phyloP scores from a whole-genome alignment of 306 rosid genomes.

The Rosa lucieae region DNA sequence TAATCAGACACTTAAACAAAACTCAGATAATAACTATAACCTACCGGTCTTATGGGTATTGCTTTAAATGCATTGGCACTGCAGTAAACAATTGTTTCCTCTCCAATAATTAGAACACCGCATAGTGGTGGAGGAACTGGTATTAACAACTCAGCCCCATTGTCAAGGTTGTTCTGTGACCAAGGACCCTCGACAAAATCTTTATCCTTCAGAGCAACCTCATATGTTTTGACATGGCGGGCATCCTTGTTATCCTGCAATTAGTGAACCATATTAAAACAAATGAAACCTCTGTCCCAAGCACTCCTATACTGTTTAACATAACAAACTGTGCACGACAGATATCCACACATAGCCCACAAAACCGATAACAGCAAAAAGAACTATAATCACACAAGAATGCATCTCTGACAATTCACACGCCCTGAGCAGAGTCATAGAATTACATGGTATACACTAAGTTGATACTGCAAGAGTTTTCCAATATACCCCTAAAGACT shows the following conservation, averaged over 20 bases:
- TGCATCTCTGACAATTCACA: background rate
- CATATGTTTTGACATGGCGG: slow-evolving; percentile 96
- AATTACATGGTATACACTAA: background rate
- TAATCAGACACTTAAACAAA: background rate
- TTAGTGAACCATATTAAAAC: slow-evolving; percentile 15
- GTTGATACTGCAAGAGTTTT: background rate
- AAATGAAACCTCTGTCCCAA: slow-evolving; percentile 5
- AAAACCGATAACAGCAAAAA: background rate
- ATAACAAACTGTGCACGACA: background rate
- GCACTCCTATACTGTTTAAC: background rate
- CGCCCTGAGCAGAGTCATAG: background rate
- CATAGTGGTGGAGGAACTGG: slow-evolving; percentile 98
- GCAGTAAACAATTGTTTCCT: slow-evolving; percentile 96
- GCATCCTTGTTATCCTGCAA: slow-evolving; percentile 97
- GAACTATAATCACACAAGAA: background rate
- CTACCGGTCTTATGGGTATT: slow-evolving; percentile 86
- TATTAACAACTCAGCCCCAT: slow-evolving; percentile 90
- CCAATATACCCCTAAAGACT: background rate
- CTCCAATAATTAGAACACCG: slow-evolving; percentile 95
- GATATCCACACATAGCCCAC: background rate
- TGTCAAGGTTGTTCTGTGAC: slow-evolving; percentile 94
- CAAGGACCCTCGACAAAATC: slow-evolving; percentile 98
- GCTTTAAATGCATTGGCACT: slow-evolving; percentile 94
- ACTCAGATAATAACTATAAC: slow-evolving; percentile 20
- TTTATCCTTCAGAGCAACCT: slow-evolving; percentile 94